Evolutionary conservation across 352 stramenopile species (phyloP).

Genomic region (Pythium biforme): DNA sequence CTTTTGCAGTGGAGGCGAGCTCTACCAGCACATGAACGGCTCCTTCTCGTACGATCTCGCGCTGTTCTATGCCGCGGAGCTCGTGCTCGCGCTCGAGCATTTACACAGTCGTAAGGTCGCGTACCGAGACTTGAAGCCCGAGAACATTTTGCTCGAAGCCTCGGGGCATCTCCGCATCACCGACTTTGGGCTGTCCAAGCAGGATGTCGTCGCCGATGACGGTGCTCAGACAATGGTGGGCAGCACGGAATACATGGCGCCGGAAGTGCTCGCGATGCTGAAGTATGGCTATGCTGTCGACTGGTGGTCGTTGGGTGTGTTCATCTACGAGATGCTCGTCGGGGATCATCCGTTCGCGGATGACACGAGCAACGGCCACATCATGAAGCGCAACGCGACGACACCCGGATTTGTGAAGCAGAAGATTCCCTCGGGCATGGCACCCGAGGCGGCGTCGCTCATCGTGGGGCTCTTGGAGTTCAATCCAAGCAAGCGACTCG

Average conservation of each 20-base stretch:
- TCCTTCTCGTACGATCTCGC: slow-evolving; percentile 67
- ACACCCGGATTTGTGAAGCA: slow-evolving; percentile 54
- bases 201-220: slow-evolving; percentile 70
- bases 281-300: slow-evolving; percentile 87
- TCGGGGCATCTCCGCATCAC: slow-evolving; percentile 95
- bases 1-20: slow-evolving; percentile 93
- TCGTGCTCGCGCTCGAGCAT: slow-evolving; percentile 93
- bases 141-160: slow-evolving; percentile 92
- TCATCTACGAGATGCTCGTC: slow-evolving; percentile 91
- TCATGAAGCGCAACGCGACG: slow-evolving; percentile 89
- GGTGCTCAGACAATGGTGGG: slow-evolving; percentile 72
- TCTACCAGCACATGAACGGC: slow-evolving; percentile 98
- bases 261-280: slow-evolving; percentile 76
- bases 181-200: slow-evolving; percentile 93
- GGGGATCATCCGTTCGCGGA: slow-evolving; percentile 88
- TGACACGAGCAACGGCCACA: slow-evolving; percentile 60
- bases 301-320: slow-evolving; percentile 91
- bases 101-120: slow-evolving; percentile 95
- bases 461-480: slow-evolving; percentile 77
- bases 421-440: slow-evolving; percentile 71
- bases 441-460: slow-evolving; percentile 60
- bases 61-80: slow-evolving; percentile 96
- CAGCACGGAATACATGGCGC: slow-evolving; percentile 89
- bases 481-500: slow-evolving; percentile 66
- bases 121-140: slow-evolving; percentile 97